Evolutionary conservation across 2,329 filamentous ascomycete genomes (phyloP), one percentile per base, ranked within the genome.

Genomic region (Colletotrichum aenigma): DNA sequence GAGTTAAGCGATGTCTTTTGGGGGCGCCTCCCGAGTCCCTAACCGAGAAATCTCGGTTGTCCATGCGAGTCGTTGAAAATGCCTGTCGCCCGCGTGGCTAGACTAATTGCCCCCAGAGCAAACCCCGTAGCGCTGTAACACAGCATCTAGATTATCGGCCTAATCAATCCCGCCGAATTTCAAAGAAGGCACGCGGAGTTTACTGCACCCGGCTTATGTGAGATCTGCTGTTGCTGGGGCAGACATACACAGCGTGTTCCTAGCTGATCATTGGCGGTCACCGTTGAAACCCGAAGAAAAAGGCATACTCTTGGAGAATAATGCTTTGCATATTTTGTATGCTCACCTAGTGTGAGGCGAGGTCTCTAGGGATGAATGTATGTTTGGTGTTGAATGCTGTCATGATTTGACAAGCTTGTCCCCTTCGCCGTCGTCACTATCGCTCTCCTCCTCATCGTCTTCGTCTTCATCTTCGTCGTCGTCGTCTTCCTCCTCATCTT

Each of bases 401-500:
- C 64, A 84, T 78, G 82, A 80, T 76, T 85, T 86, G 71, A 89
- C 85, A 56, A 89, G 80, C 77, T 85, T 83, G 77, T 85, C 86
- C 32, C 36, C 65, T 83, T 71, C 68, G 60, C 38, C 52, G 12
- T 64, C 58, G 32, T 65, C 71, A 6, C 34, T 48, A 12, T 69
- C 64, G 48, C 64, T 76, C 84, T 88, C 86, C 58, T 88, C 88
- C 26, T 84, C 85, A 18, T 86, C 86, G n/a, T 90, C 88, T 38
- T 87, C 85, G 2, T 86, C 85, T 16, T 86, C 72, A 2, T 66
- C 84, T 4, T 88, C 87, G 2, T 87, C 87, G 2, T 87, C 87
- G 0, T 86, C 85, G 3, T 87, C 87, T 1, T 86, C 85, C 0
- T 89, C 88, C 1, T 87, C 85, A 2, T 88, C 87, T 3, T 89